A percentile compares a stretch with the other conserved stretches of the same genome.
Conservation (phyloP, 352 stramenopile species). For the Plasmopara viticola region DNA sequence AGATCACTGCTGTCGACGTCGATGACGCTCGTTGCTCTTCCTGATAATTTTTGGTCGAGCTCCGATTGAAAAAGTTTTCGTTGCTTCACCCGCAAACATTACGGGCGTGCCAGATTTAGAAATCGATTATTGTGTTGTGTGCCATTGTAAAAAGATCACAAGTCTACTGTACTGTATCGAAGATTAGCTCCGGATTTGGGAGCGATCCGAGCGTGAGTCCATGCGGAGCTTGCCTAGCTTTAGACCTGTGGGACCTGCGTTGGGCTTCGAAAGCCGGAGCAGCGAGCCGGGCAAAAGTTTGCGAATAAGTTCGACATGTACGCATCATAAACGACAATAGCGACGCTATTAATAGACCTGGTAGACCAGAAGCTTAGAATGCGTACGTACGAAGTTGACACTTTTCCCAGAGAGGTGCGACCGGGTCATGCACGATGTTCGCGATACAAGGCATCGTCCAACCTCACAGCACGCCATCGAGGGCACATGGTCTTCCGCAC, state of each 20-base stretch:
- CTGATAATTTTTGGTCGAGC: too few relatives aligned
- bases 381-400: background rate
- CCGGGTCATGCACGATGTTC: background rate
- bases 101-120: too few relatives aligned
- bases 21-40: too few relatives aligned
- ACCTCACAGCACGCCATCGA: slow-evolving; percentile 11
- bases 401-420: slow-evolving; percentile 3
- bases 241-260: slow-evolving; percentile 6
- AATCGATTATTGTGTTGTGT: too few relatives aligned
- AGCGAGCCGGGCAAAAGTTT: background rate
- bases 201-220: slow-evolving; percentile 17
- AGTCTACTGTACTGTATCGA: background rate
- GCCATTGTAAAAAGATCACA: too few relatives aligned
- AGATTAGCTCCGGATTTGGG: slow-evolving; percentile 5
- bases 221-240: slow-evolving; percentile 6
- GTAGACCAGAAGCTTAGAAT: background rate
- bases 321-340: too few relatives aligned
- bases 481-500: slow-evolving; percentile 12
- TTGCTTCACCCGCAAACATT: too few relatives aligned
- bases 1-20: too few relatives aligned
- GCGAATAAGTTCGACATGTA: background rate
- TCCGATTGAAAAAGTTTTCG: too few relatives aligned
- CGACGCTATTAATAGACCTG: background rate
- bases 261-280: slow-evolving; percentile 1
- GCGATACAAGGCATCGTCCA: background rate